Evolutionary conservation across 2,329 filamentous ascomycete species (phyloP).

Genomic region (Emmonsiellopsis sp.): DNA sequence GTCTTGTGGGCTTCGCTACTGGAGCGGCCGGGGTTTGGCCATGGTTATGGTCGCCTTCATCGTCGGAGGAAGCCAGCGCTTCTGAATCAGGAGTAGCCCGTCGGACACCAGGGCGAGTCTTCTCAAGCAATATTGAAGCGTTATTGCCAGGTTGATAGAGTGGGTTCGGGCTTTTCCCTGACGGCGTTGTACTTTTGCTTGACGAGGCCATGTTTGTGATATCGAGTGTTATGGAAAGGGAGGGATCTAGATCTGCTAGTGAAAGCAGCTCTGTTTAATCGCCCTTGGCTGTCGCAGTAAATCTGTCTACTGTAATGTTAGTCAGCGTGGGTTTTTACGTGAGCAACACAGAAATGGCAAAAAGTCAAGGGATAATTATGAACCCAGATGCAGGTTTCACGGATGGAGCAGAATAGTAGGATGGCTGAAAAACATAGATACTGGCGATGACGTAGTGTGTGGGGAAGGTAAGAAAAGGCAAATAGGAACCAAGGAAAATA

Average conservation of each 20-base stretch:
- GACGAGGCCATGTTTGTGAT: slow-evolving; percentile 3
- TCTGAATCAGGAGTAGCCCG: slow-evolving; percentile 91
- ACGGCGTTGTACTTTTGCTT: slow-evolving; percentile 1
- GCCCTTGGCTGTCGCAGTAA: not conserved
- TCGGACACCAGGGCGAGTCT: slow-evolving; percentile 58
- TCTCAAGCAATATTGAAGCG: slow-evolving; percentile 62
- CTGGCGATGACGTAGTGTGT: too few species aligned
- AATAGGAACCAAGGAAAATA: too few species aligned
- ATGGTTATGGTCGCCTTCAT: slow-evolving; percentile 64
- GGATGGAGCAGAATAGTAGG: too few species aligned
- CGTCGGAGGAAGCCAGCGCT: slow-evolving; percentile 85
- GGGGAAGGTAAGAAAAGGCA: too few species aligned
- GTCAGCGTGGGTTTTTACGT: too few species aligned
- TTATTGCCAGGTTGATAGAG: slow-evolving; percentile 46
- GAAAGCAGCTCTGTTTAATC: not conserved
- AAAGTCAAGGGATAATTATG: too few species aligned
- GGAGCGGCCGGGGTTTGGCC: slow-evolving; percentile 43
- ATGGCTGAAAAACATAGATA: too few species aligned
- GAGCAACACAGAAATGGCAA: too few species aligned
- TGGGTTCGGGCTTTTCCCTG: slow-evolving; percentile 30
- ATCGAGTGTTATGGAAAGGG: not conserved
- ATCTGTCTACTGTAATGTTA: too few species aligned
- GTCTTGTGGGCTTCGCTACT: slow-evolving; percentile 55
- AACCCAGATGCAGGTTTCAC: too few species aligned
- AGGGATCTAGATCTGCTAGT: not conserved